These are phyloP conservation scores for Cephaloascus albidus DNA, from an alignment of 805 yeast species.

Conservation along the genomic window DNA sequence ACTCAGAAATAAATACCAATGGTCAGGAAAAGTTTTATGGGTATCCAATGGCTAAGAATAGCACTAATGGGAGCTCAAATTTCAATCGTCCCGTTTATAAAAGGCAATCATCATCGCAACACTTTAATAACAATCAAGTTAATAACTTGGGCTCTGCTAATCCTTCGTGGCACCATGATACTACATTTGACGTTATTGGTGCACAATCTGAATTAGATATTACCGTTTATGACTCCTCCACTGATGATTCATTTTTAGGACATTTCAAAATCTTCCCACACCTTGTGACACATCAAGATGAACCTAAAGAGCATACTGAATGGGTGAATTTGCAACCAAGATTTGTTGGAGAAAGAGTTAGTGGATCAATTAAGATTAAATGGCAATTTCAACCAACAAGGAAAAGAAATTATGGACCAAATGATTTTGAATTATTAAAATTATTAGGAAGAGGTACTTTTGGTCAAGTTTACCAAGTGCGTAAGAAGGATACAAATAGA, in stretches of 20 bases:
- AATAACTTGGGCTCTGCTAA: slow-evolving; percentile 28
- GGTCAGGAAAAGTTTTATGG: slow-evolving; percentile 6
- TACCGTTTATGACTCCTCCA: slow-evolving; percentile 81
- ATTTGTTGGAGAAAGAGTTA: slow-evolving; percentile 62
- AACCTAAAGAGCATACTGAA: slow-evolving; percentile 35
- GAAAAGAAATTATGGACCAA: slow-evolving; percentile 82
- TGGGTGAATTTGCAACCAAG: slow-evolving; percentile 77
- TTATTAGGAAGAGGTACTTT: slow-evolving; percentile 93
- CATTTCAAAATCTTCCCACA: slow-evolving; percentile 69
- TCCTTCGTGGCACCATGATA: slow-evolving; percentile 89
- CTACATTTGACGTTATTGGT: slow-evolving; percentile 86
- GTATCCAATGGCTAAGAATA: not conserved
- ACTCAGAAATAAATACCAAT: slow-evolving; percentile 1
- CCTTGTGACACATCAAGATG: slow-evolving; percentile 25
- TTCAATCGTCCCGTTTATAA: slow-evolving; percentile 18
- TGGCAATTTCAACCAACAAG: slow-evolving; percentile 64
- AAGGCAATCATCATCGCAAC: slow-evolving; percentile 27
- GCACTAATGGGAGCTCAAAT: slow-evolving; percentile 1
- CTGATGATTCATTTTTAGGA: slow-evolving; percentile 80
- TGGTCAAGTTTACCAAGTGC: slow-evolving; percentile 96
- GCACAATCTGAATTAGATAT: slow-evolving; percentile 77
- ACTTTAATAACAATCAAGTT: slow-evolving; percentile 8
- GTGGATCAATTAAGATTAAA: slow-evolving; percentile 70
- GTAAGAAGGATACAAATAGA: slow-evolving; percentile 80
- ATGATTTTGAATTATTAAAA: slow-evolving; percentile 87